phyloP scores from a whole-genome alignment of 768 basidiomycete species.

The Mycena pura region DNA sequence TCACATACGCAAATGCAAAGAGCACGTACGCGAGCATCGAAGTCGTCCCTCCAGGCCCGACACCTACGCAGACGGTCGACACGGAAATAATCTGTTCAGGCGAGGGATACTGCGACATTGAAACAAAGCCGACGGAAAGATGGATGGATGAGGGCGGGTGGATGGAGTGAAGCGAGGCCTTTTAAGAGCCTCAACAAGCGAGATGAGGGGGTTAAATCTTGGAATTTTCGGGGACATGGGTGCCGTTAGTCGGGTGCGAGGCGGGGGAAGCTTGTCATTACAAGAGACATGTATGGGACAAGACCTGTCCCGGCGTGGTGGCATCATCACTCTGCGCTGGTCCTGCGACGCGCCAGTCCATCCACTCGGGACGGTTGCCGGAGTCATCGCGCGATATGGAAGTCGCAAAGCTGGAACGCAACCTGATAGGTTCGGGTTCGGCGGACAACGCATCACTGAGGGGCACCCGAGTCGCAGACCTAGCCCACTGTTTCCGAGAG shows the following conservation, averaged over 20 bases:
- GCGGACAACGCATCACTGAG: slow-evolving; percentile 13
- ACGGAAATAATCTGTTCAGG: slow-evolving; percentile 61
- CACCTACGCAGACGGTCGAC: slow-evolving; percentile 73
- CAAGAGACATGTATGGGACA: slow-evolving; percentile 35
- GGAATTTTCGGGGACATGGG: slow-evolving; percentile 33
- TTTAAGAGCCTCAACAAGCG: slow-evolving; percentile 24
- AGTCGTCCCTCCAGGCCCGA: slow-evolving; percentile 67
- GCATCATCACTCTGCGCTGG: slow-evolving; percentile 3
- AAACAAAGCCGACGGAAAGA: slow-evolving; percentile 23
- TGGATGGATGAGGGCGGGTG: background rate
- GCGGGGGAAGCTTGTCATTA: slow-evolving; percentile 36
- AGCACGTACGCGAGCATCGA: slow-evolving; percentile 78
- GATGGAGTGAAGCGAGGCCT: slow-evolving; percentile 1
- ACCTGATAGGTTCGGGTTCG: slow-evolving; percentile 15
- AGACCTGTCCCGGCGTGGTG: slow-evolving; percentile 10
- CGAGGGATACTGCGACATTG: slow-evolving; percentile 44
- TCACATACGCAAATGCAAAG: background rate
- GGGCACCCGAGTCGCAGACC: slow-evolving; percentile 5
- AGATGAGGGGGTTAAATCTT: slow-evolving; percentile 23
- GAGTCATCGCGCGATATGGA: slow-evolving; percentile 25
- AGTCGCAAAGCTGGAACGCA: slow-evolving; percentile 18
- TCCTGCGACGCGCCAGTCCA: slow-evolving; percentile 8
- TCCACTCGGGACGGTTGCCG: slow-evolving; percentile 11
- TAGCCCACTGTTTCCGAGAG: background rate
- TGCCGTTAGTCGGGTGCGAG: slow-evolving; percentile 35